These are phyloP conservation scores for Aspergillus steynii DNA, from an alignment of 495 filamentous ascomycete species.

Conservation along the genomic window DNA sequence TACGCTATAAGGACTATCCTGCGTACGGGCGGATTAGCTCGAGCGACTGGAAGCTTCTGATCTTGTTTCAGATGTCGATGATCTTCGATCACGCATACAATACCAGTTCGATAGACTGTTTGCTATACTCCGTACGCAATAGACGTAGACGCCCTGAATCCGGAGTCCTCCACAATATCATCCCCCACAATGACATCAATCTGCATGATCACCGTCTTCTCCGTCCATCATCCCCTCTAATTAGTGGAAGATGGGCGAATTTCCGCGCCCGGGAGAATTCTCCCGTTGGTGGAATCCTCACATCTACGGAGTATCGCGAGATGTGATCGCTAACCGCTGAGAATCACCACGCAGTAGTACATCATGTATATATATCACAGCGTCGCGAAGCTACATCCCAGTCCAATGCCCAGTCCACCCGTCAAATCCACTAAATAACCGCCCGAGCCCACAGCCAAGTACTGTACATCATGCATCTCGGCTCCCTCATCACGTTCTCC, in stretches of 20 bases:
- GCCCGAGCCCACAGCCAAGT: too few relatives aligned
- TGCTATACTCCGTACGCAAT: too few relatives aligned
- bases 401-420: not conserved
- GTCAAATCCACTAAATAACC: too few relatives aligned
- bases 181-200: not conserved
- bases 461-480: not conserved
- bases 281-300: conserved; percentile 10
- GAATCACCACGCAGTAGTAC: not conserved
- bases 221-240: not conserved
- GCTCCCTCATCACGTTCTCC: not conserved
- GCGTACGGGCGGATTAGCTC: too few relatives aligned
- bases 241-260: not conserved
- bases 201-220: not conserved
- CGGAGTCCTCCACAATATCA: too few relatives aligned
- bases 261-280: not conserved
- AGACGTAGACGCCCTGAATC: too few relatives aligned
- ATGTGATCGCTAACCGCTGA: not conserved
- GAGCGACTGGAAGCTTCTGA: too few relatives aligned
- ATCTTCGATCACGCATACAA: too few relatives aligned
- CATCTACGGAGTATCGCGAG: not conserved
- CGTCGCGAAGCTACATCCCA: not conserved
- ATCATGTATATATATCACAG: not conserved
- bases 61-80: too few relatives aligned
- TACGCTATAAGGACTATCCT: too few relatives aligned
- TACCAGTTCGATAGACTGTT: too few relatives aligned